Conservation (phyloP, 352 stramenopile species). For the Globisporangium apiculatum region DNA sequence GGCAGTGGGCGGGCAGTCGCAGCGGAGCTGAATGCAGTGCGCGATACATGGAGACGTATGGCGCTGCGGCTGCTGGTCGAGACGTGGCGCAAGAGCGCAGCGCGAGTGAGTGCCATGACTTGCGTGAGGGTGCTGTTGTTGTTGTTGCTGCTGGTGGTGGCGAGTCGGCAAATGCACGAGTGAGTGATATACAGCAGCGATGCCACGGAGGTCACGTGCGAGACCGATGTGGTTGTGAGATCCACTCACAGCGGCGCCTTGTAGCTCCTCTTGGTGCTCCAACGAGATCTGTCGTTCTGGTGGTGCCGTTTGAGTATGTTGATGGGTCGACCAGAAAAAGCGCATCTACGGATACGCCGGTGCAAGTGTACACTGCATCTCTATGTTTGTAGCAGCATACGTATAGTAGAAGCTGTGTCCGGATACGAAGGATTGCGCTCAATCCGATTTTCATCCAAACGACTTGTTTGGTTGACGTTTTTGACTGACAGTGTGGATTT, state of each 20-base stretch:
- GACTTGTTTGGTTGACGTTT: neutral
- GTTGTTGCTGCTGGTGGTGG: too few species aligned
- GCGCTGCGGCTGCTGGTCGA: neutral
- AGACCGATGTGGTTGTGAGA: too few species aligned
- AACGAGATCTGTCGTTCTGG: too few species aligned
- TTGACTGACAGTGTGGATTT: too few species aligned
- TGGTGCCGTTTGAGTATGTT: neutral
- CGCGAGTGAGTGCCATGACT: neutral
- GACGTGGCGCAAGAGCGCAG: neutral
- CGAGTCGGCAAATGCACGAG: neutral
- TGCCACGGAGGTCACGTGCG: neutral
- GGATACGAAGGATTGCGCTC: too few species aligned
- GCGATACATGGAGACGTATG: neutral
- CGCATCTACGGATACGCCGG: neutral
- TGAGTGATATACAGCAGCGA: neutral
- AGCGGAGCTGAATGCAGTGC: neutral
- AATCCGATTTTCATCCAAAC: neutral
- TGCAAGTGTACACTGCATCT: neutral
- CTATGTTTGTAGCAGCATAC: too few species aligned
- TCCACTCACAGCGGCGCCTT: neutral
- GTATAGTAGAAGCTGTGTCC: too few species aligned
- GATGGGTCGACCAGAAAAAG: neutral
- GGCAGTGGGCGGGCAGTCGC: slow-evolving; percentile 14
- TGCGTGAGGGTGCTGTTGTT: too few species aligned
- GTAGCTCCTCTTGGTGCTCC: neutral